phyloP scores from a whole-genome alignment of 2,329 filamentous ascomycete species.

The Apiospora arundinis region DNA sequence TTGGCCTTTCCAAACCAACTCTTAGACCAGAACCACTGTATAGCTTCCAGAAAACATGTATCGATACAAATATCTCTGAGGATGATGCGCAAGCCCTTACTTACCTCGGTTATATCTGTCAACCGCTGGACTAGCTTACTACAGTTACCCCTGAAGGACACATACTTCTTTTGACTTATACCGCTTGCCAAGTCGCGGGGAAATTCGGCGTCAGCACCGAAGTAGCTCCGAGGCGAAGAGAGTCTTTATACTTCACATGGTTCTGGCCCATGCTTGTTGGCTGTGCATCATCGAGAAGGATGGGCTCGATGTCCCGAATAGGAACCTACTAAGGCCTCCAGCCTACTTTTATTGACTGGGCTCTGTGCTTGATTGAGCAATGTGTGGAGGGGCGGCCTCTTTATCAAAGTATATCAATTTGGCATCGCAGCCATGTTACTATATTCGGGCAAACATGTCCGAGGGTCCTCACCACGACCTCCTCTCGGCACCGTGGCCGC shows the following conservation, averaged over 20 bases:
- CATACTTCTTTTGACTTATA: not conserved
- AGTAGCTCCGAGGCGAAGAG: not conserved
- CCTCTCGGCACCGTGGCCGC: not conserved
- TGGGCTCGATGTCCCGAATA: not conserved
- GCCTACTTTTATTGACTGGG: too few relatives aligned
- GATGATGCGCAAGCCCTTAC: not conserved
- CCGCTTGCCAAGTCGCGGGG: not conserved
- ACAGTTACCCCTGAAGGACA: not conserved
- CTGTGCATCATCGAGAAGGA: not conserved
- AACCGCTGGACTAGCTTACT: not conserved
- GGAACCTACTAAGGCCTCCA: not conserved
- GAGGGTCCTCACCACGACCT: not conserved
- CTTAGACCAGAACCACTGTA: not conserved
- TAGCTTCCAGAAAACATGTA: not conserved
- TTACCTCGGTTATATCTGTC: not conserved
- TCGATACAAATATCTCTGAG: not conserved
- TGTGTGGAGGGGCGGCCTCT: not conserved
- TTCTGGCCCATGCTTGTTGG: not conserved
- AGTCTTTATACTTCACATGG: not conserved
- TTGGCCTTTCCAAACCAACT: too few relatives aligned
- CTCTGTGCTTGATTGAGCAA: not conserved
- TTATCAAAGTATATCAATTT: not conserved
- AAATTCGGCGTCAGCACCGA: not conserved
- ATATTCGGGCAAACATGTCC: slow-evolving; percentile 4
- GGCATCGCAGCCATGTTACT: not conserved